Evolutionary conservation across 108 stramenopile genomes (phyloP).

Genomic region (Pseudonitzschia multiseries): DNA sequence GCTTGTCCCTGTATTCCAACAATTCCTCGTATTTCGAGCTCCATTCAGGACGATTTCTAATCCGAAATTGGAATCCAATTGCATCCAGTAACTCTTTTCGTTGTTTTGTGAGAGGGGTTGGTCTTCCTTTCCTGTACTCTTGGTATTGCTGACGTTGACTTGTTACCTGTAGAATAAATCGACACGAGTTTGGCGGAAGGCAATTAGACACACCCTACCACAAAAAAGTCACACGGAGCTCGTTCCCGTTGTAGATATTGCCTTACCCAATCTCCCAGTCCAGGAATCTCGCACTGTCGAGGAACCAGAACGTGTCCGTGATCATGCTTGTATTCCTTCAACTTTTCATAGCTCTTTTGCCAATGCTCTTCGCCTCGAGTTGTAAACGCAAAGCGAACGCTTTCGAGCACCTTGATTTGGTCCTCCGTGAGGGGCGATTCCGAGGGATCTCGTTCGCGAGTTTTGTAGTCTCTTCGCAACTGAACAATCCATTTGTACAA

Average conservation of each 20-base stretch:
- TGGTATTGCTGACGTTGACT: constrained; percentile 67
- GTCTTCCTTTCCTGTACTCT: constrained; percentile 42
- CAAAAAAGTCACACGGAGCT: no score
- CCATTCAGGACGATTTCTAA: constrained; percentile 72
- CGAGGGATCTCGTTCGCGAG: constrained; percentile 33
- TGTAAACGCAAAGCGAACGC: constrained; percentile 22
- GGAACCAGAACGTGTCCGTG: constrained; percentile 68
- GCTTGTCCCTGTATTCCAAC: constrained; percentile 53
- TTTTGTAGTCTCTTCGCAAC: constrained; percentile 51
- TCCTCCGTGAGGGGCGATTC: constrained; percentile 28
- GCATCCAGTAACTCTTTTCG: constrained; percentile 56
- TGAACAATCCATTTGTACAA: constrained; percentile 49
- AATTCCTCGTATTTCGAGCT: constrained; percentile 65
- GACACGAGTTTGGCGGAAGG: not conserved
- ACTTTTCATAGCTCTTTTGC: constrained; percentile 50
- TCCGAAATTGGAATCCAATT: constrained; percentile 74
- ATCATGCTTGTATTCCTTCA: constrained; percentile 52
- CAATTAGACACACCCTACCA: not conserved
- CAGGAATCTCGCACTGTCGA: constrained; percentile 47
- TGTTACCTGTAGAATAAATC: constrained; percentile 38
- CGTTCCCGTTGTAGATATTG: not conserved
- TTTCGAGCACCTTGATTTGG: constrained; percentile 19
- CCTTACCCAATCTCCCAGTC: constrained; percentile 59
- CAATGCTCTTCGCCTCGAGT: constrained; percentile 44
- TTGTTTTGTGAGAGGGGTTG: constrained; percentile 54